phyloP scores from a whole-genome alignment of 352 stramenopile species.

The Phytophthora meadii region DNA sequence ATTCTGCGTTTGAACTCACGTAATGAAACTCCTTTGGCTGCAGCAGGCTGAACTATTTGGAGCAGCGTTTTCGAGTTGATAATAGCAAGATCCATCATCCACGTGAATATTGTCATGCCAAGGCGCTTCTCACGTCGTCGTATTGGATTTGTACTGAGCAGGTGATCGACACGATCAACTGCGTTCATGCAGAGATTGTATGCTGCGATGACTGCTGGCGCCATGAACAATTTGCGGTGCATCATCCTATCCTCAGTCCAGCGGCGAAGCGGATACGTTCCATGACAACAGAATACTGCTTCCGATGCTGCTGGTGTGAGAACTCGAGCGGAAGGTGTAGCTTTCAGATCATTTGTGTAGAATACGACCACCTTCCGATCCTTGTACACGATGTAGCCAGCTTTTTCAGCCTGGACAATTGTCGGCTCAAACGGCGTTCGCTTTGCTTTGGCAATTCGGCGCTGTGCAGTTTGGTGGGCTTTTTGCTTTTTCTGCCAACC shows the following conservation, averaged over 20 bases:
- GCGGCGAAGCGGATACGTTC: constrained; percentile 3
- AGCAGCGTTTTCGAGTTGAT: constrained; percentile 17
- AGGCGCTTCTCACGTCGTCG: constrained; percentile 4
- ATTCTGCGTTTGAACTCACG: constrained; percentile 3
- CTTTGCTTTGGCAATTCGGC: background rate
- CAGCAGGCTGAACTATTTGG: background rate
- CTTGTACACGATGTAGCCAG: constrained; percentile 26
- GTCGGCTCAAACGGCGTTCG: constrained; percentile 1
- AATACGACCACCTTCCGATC: constrained; percentile 24
- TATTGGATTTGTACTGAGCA: constrained; percentile 20
- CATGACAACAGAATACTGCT: constrained; percentile 18
- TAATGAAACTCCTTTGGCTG: constrained; percentile 1
- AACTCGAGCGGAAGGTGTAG: background rate
- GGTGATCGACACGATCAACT: too few relatives aligned
- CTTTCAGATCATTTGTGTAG: constrained; percentile 19
- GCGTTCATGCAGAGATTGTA: constrained; percentile 23
- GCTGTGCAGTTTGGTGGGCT: constrained; percentile 10
- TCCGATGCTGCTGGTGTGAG: constrained; percentile 3
- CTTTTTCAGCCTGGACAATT: background rate
- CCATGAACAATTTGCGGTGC: constrained; percentile 13
- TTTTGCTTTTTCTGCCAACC: constrained; percentile 8
- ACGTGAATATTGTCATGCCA: constrained; percentile 17
- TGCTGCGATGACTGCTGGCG: constrained; percentile 2
- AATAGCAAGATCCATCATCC: constrained; percentile 17
- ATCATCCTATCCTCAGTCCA: constrained; percentile 21